These are phyloP conservation scores for Blastobotrys aristatus DNA, from an alignment of 1,139 yeast species.

Conservation along the genomic window DNA sequence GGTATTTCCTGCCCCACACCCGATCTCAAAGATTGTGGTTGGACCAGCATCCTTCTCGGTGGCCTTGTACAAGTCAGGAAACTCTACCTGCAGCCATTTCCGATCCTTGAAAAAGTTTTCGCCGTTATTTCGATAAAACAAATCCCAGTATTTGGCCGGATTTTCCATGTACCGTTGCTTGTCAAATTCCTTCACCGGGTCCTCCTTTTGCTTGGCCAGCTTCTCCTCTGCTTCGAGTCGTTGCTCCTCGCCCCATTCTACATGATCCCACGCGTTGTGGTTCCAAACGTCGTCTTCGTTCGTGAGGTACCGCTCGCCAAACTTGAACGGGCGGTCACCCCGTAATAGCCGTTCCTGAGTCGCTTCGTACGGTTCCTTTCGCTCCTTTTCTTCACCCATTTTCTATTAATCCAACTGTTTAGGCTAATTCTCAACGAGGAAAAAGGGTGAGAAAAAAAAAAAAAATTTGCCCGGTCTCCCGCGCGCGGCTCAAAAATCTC, in stretches of 20 bases:
- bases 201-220: slow-evolving; percentile 67
- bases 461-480: slow-evolving; percentile 3
- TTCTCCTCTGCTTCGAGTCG: slow-evolving; percentile 65
- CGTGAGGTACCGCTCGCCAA: slow-evolving; percentile 77
- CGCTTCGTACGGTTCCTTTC: neutral
- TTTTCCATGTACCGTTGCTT: slow-evolving; percentile 70
- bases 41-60: slow-evolving; percentile 68
- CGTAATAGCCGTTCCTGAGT: slow-evolving; percentile 32
- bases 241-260: slow-evolving; percentile 96
- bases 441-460: too few relatives aligned
- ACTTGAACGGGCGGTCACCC: slow-evolving; percentile 83
- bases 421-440: too few relatives aligned
- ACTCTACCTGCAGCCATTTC: slow-evolving; percentile 93
- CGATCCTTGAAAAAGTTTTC: slow-evolving; percentile 95
- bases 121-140: slow-evolving; percentile 81
- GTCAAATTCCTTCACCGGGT: slow-evolving; percentile 84
- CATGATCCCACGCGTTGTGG: slow-evolving; percentile 97
- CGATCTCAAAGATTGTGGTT: slow-evolving; percentile 77
- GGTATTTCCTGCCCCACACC: slow-evolving; percentile 99
- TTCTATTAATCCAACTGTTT: too few relatives aligned
- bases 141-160: slow-evolving; percentile 95
- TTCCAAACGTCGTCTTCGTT: slow-evolving; percentile 75
- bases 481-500: too few relatives aligned
- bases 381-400: neutral
- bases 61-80: slow-evolving; percentile 76